Evolutionary conservation across 176 grass and related monocot species (phyloP).

Genomic region (Zea luxurians): DNA sequence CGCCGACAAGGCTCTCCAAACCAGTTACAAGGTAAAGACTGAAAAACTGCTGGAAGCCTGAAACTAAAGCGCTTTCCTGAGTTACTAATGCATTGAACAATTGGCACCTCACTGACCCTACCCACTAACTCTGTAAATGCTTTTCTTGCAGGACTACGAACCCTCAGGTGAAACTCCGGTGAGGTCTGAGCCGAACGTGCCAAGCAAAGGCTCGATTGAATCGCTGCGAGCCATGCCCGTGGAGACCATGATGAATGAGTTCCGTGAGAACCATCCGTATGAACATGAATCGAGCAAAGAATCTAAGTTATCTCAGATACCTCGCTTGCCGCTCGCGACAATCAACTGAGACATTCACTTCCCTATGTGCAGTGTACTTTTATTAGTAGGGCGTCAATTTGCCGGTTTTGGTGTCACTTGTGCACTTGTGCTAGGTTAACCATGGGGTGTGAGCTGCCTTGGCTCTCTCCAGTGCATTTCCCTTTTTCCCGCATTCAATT

Average conservation of each 20-base stretch:
- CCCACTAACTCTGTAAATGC: background rate
- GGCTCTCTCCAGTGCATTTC: conserved; percentile 27
- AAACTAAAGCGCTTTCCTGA: background rate
- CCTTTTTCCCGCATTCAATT: background rate
- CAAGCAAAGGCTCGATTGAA: conserved; percentile 79
- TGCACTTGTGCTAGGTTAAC: conserved; percentile 10
- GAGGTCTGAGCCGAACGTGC: conserved; percentile 63
- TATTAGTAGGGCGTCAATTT: conserved; percentile 26
- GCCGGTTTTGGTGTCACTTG: conserved; percentile 17
- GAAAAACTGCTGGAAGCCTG: background rate
- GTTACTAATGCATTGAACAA: background rate
- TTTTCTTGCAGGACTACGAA: conserved; percentile 66
- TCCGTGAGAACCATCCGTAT: conserved; percentile 85
- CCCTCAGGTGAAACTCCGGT: conserved; percentile 75
- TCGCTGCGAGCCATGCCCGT: conserved; percentile 87
- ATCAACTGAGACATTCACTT: conserved; percentile 51
- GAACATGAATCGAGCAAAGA: conserved; percentile 72
- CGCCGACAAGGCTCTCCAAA: conserved; percentile 63
- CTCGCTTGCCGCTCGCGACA: conserved; percentile 78
- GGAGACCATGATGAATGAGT: conserved; percentile 67
- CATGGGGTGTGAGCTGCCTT: conserved; percentile 50
- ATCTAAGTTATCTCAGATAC: conserved; percentile 62
- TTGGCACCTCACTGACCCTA: background rate
- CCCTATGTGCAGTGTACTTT: conserved; percentile 43
- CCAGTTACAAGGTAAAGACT: conserved; percentile 54